Evolutionary conservation across 2,329 filamentous ascomycete genomes (phyloP).

Genomic region (Cladophialophora carrionii): DNA sequence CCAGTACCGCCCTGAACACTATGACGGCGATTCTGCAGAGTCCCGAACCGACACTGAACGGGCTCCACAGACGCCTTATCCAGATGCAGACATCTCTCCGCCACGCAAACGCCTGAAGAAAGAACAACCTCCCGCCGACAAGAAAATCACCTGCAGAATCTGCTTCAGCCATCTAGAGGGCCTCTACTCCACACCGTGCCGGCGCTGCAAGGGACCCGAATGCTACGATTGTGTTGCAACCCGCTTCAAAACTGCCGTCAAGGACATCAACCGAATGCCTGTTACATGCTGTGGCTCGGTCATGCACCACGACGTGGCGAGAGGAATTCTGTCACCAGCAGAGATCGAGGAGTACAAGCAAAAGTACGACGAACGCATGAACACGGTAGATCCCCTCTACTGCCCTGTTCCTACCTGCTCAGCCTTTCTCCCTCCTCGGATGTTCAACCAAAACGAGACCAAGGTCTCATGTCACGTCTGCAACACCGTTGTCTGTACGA

Average conservation of each 20-base stretch:
- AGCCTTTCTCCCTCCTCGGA: slow-evolving; percentile 50
- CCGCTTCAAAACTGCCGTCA: slow-evolving; percentile 27
- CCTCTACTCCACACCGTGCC: slow-evolving; percentile 30
- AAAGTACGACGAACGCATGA: slow-evolving; percentile 54
- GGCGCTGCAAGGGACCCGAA: slow-evolving; percentile 19
- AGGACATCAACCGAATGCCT: slow-evolving; percentile 29
- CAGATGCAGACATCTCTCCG: slow-evolving; percentile 16
- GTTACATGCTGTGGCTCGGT: slow-evolving; percentile 47
- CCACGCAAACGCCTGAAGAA: slow-evolving; percentile 20
- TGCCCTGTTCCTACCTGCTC: slow-evolving; percentile 56
- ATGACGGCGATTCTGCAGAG: slow-evolving; percentile 12
- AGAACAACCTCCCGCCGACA: not conserved
- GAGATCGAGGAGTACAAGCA: slow-evolving; percentile 47
- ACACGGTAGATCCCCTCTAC: slow-evolving; percentile 52
- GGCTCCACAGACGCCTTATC: not conserved
- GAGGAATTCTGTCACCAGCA: slow-evolving; percentile 43
- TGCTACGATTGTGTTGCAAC: slow-evolving; percentile 32
- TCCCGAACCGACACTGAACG: slow-evolving; percentile 9
- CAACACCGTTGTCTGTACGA: slow-evolving; percentile 47
- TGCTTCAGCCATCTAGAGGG: slow-evolving; percentile 22
- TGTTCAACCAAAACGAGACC: slow-evolving; percentile 33
- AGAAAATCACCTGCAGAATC: slow-evolving; percentile 21
- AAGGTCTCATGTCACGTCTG: slow-evolving; percentile 52
- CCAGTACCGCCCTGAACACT: slow-evolving; percentile 9
- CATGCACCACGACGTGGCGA: slow-evolving; percentile 49